Evolutionary conservation across 805 yeast species (phyloP).

Genomic region (Wickerhamomyces mucosus): DNA sequence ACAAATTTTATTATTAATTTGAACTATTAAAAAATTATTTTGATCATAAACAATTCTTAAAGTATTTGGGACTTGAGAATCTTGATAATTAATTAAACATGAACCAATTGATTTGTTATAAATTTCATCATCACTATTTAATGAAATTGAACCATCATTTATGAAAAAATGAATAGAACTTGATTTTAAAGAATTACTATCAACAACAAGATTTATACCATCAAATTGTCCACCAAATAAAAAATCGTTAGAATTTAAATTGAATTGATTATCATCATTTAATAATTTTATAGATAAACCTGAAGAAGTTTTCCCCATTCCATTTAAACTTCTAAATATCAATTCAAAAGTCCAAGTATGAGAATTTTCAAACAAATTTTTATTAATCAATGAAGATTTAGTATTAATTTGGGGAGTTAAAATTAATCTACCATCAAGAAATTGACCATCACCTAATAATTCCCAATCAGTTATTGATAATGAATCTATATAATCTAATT

Average conservation of each 20-base stretch:
- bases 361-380: constrained; percentile 18
- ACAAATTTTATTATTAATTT: constrained; percentile 62
- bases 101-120: constrained; percentile 37
- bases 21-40: constrained; percentile 41
- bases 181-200: constrained; percentile 37
- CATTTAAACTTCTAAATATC: constrained; percentile 54
- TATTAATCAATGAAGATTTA: constrained; percentile 39
- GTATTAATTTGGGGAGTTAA: constrained; percentile 34
- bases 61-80: constrained; percentile 62
- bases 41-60: constrained; percentile 52
- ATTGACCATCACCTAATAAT: constrained; percentile 26
- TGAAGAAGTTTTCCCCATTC: constrained; percentile 37
- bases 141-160: constrained; percentile 44
- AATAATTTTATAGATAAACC: constrained; percentile 38
- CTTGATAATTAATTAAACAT: constrained; percentile 52
- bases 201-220: constrained; percentile 56
- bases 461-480: constrained; percentile 27
- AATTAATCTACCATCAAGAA: constrained; percentile 45
- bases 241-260: constrained; percentile 20
- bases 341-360: constrained; percentile 49
- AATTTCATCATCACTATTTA: constrained; percentile 18
- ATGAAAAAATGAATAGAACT: constrained; percentile 47
- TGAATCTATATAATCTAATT: constrained; percentile 17
- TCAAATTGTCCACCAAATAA: constrained; percentile 48
- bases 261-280: constrained; percentile 36